Percentiles rank a stretch among this genome's conserved stretches.
phyloP scores from a whole-genome alignment of 176 grass and related monocot genomes.

The Eleusine indica region DNA sequence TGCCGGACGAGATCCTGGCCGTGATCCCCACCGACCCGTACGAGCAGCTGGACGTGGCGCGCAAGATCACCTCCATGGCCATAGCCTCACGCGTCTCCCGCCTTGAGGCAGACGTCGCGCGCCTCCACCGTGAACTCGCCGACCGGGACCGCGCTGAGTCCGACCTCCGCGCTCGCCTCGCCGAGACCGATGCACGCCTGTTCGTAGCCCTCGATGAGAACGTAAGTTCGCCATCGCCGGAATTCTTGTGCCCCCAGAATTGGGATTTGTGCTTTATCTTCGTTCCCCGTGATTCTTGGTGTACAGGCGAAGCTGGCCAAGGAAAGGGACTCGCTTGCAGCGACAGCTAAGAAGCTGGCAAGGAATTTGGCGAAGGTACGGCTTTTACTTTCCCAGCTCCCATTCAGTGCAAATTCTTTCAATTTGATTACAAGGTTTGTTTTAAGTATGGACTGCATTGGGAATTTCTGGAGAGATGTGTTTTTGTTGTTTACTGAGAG shows the following conservation, averaged over 20 bases:
- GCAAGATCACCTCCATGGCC: conserved; percentile 99
- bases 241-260: not conserved
- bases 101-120: conserved; percentile 70
- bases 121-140: conserved; percentile 66
- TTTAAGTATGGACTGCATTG: not conserved
- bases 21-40: conserved; percentile 96
- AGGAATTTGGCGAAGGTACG: conserved; percentile 87
- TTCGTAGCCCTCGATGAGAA: conserved; percentile 61
- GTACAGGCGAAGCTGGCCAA: conserved; percentile 74
- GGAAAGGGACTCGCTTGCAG: conserved; percentile 78
- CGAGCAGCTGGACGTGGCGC: conserved; percentile 91
- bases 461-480: not conserved
- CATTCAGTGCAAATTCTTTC: not conserved
- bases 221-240: conserved; percentile 35
- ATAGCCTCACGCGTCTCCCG: conserved; percentile 80
- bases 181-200: conserved; percentile 60
- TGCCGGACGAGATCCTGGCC: conserved; percentile 88
- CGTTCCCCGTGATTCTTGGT: not conserved
- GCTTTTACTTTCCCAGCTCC: not conserved
- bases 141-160: conserved; percentile 61
- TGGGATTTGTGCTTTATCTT: not conserved
- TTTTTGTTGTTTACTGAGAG: conserved; percentile 1
- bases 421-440: not conserved
- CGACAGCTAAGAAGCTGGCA: conserved; percentile 66
- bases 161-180: conserved; percentile 52